These are phyloP conservation scores for Ligustrum vulgare DNA, from an alignment of 257 asterid species.

Conservation along the genomic window DNA sequence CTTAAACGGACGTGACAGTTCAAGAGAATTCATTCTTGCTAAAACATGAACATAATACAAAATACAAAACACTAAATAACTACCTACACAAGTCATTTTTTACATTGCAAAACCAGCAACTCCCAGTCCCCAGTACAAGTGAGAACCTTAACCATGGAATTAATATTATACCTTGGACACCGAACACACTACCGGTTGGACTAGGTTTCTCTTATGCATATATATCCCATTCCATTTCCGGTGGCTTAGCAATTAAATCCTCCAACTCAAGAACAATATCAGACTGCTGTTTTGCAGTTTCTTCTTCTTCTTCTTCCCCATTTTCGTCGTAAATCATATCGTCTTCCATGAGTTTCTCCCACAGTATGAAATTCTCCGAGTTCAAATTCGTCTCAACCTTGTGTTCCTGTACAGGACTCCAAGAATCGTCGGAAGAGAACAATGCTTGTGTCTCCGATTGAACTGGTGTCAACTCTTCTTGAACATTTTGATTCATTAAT, in stretches of 20 bases:
- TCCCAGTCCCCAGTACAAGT: background rate
- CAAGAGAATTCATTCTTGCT: background rate
- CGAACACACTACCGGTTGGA: constrained; percentile 5
- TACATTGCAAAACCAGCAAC: background rate
- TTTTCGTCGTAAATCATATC: constrained; percentile 73
- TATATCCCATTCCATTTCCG: constrained; percentile 19
- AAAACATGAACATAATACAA: background rate
- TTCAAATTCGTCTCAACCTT: constrained; percentile 20
- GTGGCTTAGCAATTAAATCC: constrained; percentile 31
- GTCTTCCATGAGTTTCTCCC: constrained; percentile 96
- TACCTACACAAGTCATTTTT: background rate
- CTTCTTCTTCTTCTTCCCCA: background rate
- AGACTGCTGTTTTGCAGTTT: constrained; percentile 14
- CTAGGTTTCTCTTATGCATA: background rate
- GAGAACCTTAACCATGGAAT: background rate
- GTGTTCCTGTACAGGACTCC: constrained; percentile 34
- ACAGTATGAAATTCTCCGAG: constrained; percentile 69
- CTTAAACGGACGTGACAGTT: too few relatives aligned
- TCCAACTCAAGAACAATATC: constrained; percentile 38
- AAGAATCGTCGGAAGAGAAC: constrained; percentile 47
- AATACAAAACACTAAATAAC: background rate
- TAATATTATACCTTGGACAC: constrained; percentile 8
- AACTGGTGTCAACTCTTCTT: constrained; percentile 39
- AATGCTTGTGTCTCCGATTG: constrained; percentile 45
- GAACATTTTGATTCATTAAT: constrained; percentile 2